phyloP scores from a whole-genome alignment of 1,284 basidiomycete genomes.

The Apiotrichum gamsii region DNA sequence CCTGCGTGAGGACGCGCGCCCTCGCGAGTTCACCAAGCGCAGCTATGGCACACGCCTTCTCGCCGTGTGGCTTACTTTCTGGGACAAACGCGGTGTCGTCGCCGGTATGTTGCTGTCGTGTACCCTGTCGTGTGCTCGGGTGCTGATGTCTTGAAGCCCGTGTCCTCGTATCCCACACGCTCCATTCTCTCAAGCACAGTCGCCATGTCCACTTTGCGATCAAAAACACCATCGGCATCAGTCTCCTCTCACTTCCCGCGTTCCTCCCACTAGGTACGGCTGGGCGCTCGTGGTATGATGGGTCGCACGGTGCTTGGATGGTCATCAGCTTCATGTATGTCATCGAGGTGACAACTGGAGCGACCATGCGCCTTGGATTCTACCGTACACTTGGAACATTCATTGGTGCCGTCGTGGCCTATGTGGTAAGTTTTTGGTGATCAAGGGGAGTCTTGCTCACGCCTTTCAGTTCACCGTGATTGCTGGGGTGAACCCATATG shows the following conservation, averaged over 20 bases:
- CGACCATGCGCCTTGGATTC: slow-evolving; percentile 47
- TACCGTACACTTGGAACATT: slow-evolving; percentile 49
- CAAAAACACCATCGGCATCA: slow-evolving; percentile 48
- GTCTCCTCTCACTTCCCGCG: slow-evolving; percentile 46
- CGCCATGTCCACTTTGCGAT: slow-evolving; percentile 47
- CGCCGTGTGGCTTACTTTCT: slow-evolving; percentile 30
- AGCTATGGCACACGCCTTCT: not conserved
- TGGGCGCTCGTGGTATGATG: slow-evolving; percentile 45
- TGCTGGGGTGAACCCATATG: slow-evolving; percentile 46
- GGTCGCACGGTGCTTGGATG: slow-evolving; percentile 47
- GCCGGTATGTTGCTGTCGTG: slow-evolving; percentile 15
- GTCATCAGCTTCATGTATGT: slow-evolving; percentile 49
- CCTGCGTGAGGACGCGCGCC: slow-evolving; percentile 7
- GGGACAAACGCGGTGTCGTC: slow-evolving; percentile 31
- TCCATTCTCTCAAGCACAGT: slow-evolving; percentile 42
- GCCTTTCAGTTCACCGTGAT: slow-evolving; percentile 47
- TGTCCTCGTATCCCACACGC: slow-evolving; percentile 29
- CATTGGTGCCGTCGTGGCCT: slow-evolving; percentile 45
- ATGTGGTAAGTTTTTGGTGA: slow-evolving; percentile 45
- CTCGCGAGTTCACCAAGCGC: not conserved
- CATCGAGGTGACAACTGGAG: slow-evolving; percentile 50
- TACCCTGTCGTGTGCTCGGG: no score
- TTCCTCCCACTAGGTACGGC: slow-evolving; percentile 36
- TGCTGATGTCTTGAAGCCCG: slow-evolving; percentile 18
- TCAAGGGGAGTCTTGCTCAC: no score